These are phyloP conservation scores for Apiotrichum mycotoxinovorans DNA, from an alignment of 1,284 basidiomycete genomes.

Conservation along the genomic window DNA sequence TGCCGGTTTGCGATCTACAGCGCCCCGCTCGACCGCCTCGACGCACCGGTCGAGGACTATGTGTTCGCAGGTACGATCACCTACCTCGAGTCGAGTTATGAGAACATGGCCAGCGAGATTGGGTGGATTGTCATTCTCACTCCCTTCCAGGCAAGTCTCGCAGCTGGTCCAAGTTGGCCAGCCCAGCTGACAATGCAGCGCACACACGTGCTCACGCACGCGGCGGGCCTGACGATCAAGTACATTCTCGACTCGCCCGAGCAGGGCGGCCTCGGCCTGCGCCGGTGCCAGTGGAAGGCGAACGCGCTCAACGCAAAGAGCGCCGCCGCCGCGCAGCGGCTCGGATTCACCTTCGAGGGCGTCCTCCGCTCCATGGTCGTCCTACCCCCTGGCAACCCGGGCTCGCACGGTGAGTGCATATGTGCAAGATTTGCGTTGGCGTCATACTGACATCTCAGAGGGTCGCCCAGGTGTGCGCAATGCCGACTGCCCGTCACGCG, in stretches of 20 bases:
- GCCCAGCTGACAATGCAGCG: conserved; percentile 19
- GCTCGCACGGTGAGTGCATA: conserved; percentile 30
- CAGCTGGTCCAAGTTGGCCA: neutral
- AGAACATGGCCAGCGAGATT: conserved; percentile 35
- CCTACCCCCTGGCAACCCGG: conserved; percentile 30
- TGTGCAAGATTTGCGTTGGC: no score
- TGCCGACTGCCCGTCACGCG: conserved; percentile 27
- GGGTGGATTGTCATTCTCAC: conserved; percentile 40
- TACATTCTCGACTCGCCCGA: conserved; percentile 33
- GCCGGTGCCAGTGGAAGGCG: conserved; percentile 43
- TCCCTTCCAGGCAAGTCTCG: conserved; percentile 33
- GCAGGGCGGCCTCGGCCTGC: conserved; percentile 37
- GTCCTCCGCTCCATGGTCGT: conserved; percentile 30
- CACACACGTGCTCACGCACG: conserved; percentile 43
- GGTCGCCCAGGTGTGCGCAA: conserved; percentile 29
- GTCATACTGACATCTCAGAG: conserved; percentile 17
- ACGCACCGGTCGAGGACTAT: conserved; percentile 28
- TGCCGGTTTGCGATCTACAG: conserved; percentile 39
- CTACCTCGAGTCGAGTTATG: conserved; percentile 27
- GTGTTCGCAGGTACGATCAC: conserved; percentile 38
- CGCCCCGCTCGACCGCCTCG: conserved; percentile 26
- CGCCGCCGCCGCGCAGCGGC: conserved; percentile 28
- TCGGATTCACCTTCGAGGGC: conserved; percentile 39
- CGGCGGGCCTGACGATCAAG: conserved; percentile 39
- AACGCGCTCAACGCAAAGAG: conserved; percentile 34